A percentile compares a stretch with the other conserved stretches of the same genome.
phyloP scores from a whole-genome alignment of 2,329 filamentous ascomycete genomes.

The Domatiomyces globalis region DNA sequence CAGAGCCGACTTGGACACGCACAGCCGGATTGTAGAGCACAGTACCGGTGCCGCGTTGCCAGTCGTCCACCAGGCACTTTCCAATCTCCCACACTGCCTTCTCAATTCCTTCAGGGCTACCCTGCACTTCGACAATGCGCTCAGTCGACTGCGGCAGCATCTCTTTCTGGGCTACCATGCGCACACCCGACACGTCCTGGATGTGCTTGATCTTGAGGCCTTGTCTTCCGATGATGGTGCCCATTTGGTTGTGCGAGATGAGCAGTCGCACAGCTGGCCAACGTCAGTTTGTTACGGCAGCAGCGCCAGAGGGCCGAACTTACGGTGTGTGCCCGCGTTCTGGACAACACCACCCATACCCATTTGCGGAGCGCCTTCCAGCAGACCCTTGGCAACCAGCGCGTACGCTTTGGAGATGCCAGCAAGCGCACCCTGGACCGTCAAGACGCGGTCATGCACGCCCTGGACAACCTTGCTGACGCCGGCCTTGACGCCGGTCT shows the following conservation, averaged over 20 bases:
- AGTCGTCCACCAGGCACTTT: conserved; percentile 95
- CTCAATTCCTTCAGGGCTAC: conserved; percentile 86
- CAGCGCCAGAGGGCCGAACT: conserved; percentile 26
- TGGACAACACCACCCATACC: conserved; percentile 87
- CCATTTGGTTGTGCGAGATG: conserved; percentile 99
- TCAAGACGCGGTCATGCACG: conserved; percentile 91
- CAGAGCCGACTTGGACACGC: conserved; percentile 56
- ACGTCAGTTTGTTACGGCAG: conserved; percentile 7
- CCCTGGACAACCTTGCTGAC: conserved; percentile 98
- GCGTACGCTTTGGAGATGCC: conserved; percentile 85
- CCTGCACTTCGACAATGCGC: conserved; percentile 92
- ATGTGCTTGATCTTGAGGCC: conserved; percentile 99
- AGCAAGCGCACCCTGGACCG: conserved; percentile 79
- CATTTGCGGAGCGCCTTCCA: conserved; percentile 87
- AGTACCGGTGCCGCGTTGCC: conserved; percentile 91
- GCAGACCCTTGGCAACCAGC: conserved; percentile 76
- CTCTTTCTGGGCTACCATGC: conserved; percentile 99
- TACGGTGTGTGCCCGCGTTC: conserved; percentile 89
- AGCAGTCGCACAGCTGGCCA: conserved; percentile 78
- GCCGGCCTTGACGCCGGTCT: conserved; percentile 93
- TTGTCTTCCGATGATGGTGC: conserved; percentile 92
- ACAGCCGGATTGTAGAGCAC: conserved; percentile 96
- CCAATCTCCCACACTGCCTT: conserved; percentile 97
- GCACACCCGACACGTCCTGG: conserved; percentile 87
- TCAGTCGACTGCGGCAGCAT: conserved; percentile 99